Evolutionary conservation across 1,139 yeast species (phyloP).

Genomic region (Yamadazyma atlantica): DNA sequence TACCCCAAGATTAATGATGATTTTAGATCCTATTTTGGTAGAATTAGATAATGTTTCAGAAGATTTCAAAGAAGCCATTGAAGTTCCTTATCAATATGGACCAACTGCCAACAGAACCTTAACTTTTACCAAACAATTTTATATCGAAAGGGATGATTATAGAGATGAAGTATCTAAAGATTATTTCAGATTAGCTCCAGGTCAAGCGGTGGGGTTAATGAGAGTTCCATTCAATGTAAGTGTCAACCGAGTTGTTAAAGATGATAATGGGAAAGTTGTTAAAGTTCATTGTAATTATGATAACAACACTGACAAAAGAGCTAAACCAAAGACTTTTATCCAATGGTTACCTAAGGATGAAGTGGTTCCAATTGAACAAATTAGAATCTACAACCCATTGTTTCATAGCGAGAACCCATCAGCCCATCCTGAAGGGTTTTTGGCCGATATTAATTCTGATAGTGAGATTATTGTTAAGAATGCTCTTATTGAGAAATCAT

Average conservation of each 20-base stretch:
- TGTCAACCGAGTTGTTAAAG: constrained; percentile 67
- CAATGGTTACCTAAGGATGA: constrained; percentile 90
- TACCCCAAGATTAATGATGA: constrained; percentile 94
- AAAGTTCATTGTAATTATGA: constrained; percentile 82
- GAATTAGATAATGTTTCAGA: constrained; percentile 81
- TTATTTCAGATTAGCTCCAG: constrained; percentile 90
- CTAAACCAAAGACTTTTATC: constrained; percentile 88
- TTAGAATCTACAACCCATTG: constrained; percentile 83
- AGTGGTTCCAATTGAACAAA: constrained; percentile 62
- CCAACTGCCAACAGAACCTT: constrained; percentile 66
- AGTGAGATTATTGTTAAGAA: constrained; percentile 67
- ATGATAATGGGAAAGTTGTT: constrained; percentile 59
- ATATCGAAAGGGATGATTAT: constrained; percentile 85
- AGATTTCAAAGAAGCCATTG: constrained; percentile 65
- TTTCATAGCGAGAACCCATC: constrained; percentile 92
- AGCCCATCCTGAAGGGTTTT: constrained; percentile 82
- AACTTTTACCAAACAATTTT: constrained; percentile 73
- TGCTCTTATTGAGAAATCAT: constrained; percentile 80
- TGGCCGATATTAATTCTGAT: constrained; percentile 77
- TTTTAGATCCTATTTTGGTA: constrained; percentile 82
- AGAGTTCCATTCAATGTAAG: constrained; percentile 84
- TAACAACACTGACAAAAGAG: constrained; percentile 46
- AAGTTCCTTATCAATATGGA: constrained; percentile 82
- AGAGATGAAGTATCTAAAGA: constrained; percentile 57
- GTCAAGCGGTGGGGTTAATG: constrained; percentile 94